Evolutionary conservation across 257 asterid genomes (phyloP).

Genomic region (Leonotis leonurus): DNA sequence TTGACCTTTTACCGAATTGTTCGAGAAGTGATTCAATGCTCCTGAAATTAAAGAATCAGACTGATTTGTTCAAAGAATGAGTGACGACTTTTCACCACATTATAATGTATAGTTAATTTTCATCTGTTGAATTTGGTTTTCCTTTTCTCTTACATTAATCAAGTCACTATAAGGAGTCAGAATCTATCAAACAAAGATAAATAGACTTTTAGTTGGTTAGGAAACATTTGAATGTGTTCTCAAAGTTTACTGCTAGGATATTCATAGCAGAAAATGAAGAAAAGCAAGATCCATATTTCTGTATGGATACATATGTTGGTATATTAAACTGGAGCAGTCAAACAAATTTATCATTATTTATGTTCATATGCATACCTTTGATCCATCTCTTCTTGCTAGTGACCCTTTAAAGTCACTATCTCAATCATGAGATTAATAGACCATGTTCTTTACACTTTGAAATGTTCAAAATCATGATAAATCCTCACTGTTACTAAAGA

Average conservation of each 20-base stretch:
- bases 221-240: background rate
- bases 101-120: background rate
- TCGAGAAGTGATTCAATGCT: slow-evolving; percentile 64
- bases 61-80: slow-evolving; percentile 9
- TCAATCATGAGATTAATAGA: background rate
- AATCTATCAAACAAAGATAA: background rate
- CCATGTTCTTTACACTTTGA: background rate
- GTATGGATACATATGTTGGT: background rate
- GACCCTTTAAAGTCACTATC: background rate
- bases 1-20: slow-evolving; percentile 60
- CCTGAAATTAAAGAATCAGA: slow-evolving; percentile 49
- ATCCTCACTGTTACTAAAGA: background rate
- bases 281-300: background rate
- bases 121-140: too few species aligned
- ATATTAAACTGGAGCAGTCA: background rate
- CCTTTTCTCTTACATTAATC: slow-evolving; percentile 2
- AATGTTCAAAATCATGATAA: background rate
- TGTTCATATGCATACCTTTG: background rate
- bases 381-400: background rate
- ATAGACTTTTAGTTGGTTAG: background rate
- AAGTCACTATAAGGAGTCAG: background rate
- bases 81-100: background rate
- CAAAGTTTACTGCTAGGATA: background rate
- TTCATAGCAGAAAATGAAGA: background rate
- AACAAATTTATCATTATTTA: background rate